These are phyloP conservation scores for Capsicum rhomboideum DNA, from an alignment of 257 asterid genomes.

Conservation along the genomic window DNA sequence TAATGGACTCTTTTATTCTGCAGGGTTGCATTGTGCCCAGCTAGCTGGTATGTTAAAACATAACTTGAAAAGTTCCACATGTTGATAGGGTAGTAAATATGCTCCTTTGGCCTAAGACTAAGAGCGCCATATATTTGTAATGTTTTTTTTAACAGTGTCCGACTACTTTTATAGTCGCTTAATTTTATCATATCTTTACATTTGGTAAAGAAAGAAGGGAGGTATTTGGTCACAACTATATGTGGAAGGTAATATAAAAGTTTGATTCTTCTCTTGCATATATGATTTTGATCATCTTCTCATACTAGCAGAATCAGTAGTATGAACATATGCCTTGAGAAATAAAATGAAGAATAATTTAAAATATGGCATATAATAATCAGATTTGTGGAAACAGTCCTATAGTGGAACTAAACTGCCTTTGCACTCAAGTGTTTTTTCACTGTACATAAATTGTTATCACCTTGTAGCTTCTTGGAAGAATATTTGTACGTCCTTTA, in stretches of 20 bases:
- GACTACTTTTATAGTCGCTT: background rate
- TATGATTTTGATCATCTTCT: background rate
- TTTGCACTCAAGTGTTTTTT: background rate
- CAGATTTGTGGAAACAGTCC: background rate
- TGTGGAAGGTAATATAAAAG: background rate
- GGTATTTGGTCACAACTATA: background rate
- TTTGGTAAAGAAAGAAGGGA: background rate
- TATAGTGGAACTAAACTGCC: background rate
- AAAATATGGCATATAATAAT: background rate
- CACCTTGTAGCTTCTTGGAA: background rate
- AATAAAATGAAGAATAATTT: background rate
- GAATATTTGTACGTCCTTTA: background rate
- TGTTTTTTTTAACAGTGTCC: background rate
- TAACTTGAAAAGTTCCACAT: background rate
- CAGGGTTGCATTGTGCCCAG: conserved; percentile 92
- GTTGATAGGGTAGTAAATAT: background rate
- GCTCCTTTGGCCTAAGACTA: background rate
- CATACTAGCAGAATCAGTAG: background rate
- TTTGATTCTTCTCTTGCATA: background rate
- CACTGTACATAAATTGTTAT: background rate
- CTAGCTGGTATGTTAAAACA: conserved; percentile 62
- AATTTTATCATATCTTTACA: background rate
- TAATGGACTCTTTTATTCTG: conserved; percentile 22
- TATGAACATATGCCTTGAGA: background rate
- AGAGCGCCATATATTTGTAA: background rate